Percentiles rank a stretch among this genome's conserved stretches.
These are phyloP conservation scores for Coelastrella sp. DNA, from an alignment of 139 green algal genomes.

Conservation along the genomic window DNA sequence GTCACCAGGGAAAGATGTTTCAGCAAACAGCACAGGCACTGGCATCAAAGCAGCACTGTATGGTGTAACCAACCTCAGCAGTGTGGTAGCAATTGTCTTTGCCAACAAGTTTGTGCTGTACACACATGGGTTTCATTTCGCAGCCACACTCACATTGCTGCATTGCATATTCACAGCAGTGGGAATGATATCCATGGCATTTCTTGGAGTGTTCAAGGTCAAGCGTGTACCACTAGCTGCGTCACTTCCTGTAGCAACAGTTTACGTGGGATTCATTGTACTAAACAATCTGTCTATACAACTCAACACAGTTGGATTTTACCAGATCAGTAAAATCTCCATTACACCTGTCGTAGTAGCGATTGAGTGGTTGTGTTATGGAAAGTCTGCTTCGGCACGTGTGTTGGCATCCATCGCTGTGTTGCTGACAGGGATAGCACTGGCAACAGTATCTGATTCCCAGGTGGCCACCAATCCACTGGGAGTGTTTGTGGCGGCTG, in stretches of 20 bases:
- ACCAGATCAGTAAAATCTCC: slow-evolving; percentile 43
- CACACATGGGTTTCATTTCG: slow-evolving; percentile 70
- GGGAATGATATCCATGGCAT: slow-evolving; percentile 60
- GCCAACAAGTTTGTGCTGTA: slow-evolving; percentile 77
- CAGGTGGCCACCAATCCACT: slow-evolving; percentile 61
- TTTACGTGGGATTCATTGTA: slow-evolving; percentile 81
- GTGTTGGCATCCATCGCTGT: slow-evolving; percentile 64
- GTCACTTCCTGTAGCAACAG: slow-evolving; percentile 63
- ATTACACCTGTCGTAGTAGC: slow-evolving; percentile 75
- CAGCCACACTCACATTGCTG: slow-evolving; percentile 71
- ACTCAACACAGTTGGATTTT: slow-evolving; percentile 67
- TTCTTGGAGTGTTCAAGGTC: slow-evolving; percentile 2
- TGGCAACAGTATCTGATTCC: slow-evolving; percentile 73
- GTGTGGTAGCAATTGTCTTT: slow-evolving; percentile 71
- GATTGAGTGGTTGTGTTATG: slow-evolving; percentile 64
- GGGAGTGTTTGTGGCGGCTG: slow-evolving; percentile 73
- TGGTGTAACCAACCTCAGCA: slow-evolving; percentile 41
- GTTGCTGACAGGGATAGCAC: slow-evolving; percentile 68
- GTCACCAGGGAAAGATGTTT: neutral
- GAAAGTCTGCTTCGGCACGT: slow-evolving; percentile 39
- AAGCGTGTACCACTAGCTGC: slow-evolving; percentile 46
- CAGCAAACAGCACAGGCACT: slow-evolving; percentile 22
- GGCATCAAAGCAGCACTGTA: neutral
- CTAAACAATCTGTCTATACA: slow-evolving; percentile 78
- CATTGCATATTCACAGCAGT: slow-evolving; percentile 72